A percentile compares a stretch with the other conserved stretches of the same genome.
phyloP scores from a whole-genome alignment of 163 green algal species.

The Scenedesmus sp. region DNA sequence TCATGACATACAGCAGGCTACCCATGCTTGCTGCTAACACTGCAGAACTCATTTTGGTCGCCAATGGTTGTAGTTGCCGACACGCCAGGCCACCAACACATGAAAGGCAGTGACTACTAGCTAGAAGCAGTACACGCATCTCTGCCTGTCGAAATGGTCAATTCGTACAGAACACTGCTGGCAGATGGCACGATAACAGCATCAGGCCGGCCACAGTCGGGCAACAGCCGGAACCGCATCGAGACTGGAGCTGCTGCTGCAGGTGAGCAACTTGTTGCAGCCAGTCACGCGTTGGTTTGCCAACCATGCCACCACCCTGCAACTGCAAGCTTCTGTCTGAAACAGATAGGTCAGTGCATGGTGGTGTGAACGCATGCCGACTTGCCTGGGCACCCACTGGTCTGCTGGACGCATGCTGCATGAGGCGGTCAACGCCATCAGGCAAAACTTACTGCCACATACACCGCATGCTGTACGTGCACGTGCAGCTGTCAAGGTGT shows the following conservation, averaged over 20 bases:
- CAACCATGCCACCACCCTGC: no score
- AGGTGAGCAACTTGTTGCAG: not conserved
- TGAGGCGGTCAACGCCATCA: not conserved
- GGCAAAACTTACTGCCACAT: not conserved
- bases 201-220: not conserved
- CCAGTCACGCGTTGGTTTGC: not conserved
- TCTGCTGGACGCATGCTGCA: not conserved
- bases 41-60: not conserved
- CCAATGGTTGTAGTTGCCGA: no score
- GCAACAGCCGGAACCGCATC: slow-evolving; percentile 16
- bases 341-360: not conserved
- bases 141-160: not conserved
- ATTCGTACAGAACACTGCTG: slow-evolving; percentile 28
- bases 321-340: no score
- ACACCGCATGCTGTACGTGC: not conserved
- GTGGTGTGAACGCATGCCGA: not conserved
- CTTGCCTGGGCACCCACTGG: not conserved
- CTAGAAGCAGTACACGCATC: not conserved
- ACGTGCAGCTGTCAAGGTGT: slow-evolving; percentile 40
- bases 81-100: not conserved
- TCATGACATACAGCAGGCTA: not conserved
- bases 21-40: not conserved
- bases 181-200: slow-evolving; percentile 11
- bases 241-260: not conserved
- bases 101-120: not conserved